These are phyloP conservation scores for Gossypium sturtianum DNA, from an alignment of 345 rosid species.

Conservation along the genomic window DNA sequence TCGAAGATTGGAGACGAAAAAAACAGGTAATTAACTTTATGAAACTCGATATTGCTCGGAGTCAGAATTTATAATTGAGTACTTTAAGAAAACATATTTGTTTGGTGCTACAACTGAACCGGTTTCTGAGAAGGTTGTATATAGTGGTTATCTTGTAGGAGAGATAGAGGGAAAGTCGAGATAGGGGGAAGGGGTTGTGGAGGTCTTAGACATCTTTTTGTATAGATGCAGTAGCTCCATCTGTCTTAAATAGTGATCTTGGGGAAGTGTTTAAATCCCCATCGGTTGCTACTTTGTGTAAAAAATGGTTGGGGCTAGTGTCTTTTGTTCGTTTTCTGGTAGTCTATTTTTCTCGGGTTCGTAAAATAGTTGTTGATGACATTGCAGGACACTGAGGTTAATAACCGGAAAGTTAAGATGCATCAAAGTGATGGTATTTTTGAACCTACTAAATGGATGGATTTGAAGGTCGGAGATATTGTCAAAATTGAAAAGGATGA, in stretches of 20 bases:
- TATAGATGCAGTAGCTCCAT: neutral
- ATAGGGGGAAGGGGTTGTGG: neutral
- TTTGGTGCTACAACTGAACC: neutral
- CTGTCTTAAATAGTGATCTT: neutral
- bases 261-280: neutral
- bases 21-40: conserved; percentile 47
- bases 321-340: neutral
- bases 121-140: neutral
- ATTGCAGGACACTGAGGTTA: conserved; percentile 62
- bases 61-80: neutral
- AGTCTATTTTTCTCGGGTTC: conserved; percentile 1
- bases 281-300: neutral
- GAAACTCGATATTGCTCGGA: neutral
- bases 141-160: neutral
- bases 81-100: neutral
- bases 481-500: conserved; percentile 93
- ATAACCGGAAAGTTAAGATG: conserved; percentile 66
- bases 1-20: conserved; percentile 86
- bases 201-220: neutral
- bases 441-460: conserved; percentile 55
- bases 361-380: neutral
- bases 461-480: conserved; percentile 79
- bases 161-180: neutral
- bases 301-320: neutral
- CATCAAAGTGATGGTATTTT: conserved; percentile 64